These are phyloP conservation scores for Aphanomyces cochlioides DNA, from an alignment of 352 stramenopile genomes.

Conservation along the genomic window DNA sequence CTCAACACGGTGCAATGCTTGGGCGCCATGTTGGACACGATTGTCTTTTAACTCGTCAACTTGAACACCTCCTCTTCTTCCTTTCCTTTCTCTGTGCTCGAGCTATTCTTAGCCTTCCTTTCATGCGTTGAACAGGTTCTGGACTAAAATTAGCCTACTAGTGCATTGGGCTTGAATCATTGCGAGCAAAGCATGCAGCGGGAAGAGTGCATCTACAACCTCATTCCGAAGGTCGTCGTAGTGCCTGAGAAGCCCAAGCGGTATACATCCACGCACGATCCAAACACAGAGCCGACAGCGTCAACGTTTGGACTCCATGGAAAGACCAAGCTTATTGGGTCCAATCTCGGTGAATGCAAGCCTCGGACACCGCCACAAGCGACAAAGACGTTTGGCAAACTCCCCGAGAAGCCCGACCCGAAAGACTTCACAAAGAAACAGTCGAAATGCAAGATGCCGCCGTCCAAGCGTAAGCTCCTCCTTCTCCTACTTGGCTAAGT, in stretches of 20 bases:
- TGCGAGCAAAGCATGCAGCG: constrained; percentile 46
- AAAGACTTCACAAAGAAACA: constrained; percentile 70
- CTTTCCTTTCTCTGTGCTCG: not conserved
- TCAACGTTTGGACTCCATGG: constrained; percentile 84
- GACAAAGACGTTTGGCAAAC: constrained; percentile 58
- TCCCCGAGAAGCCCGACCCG: constrained; percentile 58
- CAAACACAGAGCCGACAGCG: constrained; percentile 68
- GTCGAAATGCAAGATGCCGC: constrained; percentile 33
- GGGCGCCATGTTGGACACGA: constrained; percentile 97
- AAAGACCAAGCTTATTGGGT: constrained; percentile 61
- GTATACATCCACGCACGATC: constrained; percentile 87
- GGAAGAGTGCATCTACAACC: constrained; percentile 91
- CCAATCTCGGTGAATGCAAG: constrained; percentile 61
- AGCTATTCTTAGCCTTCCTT: no score
- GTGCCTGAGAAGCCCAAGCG: constrained; percentile 72
- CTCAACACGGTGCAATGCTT: constrained; percentile 98
- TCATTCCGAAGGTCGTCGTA: constrained; percentile 74
- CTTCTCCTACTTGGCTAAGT: constrained; percentile 31
- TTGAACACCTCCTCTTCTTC: not conserved
- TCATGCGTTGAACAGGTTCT: no score
- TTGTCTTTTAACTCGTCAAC: constrained; percentile 92
- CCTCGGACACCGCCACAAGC: constrained; percentile 37
- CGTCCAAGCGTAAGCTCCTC: constrained; percentile 40
- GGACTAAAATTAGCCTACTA: no score
- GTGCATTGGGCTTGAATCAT: no score